A percentile compares a stretch with the other conserved stretches of the same genome.
phyloP scores from a whole-genome alignment of 768 basidiomycete genomes.

The Paxillus rubicundulus region DNA sequence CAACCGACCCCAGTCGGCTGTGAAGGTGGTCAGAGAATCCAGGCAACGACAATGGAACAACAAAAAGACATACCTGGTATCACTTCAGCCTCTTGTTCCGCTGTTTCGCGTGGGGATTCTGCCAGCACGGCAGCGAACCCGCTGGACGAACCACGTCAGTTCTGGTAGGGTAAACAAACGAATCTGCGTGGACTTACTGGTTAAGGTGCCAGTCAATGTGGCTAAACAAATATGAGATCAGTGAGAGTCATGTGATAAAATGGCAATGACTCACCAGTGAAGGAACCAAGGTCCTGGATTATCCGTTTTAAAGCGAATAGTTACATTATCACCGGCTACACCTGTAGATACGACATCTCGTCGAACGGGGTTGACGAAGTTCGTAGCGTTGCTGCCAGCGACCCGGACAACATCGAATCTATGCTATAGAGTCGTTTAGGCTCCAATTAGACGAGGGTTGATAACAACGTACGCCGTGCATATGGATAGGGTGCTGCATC shows the following conservation, averaged over 20 bases:
- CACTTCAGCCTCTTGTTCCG: no score
- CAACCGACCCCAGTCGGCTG: no score
- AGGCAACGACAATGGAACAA: no score
- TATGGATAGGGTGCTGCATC: conserved; percentile 39
- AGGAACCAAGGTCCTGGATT: conserved; percentile 66
- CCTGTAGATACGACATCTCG: conserved; percentile 35
- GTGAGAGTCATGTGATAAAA: background rate
- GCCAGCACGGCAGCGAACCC: no score
- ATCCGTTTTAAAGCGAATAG: conserved; percentile 59
- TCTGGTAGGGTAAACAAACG: background rate
- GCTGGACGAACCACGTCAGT: conserved; percentile 8
- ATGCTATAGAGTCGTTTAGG: conserved; percentile 23
- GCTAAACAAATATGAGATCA: conserved; percentile 4
- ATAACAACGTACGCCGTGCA: conserved; percentile 37
- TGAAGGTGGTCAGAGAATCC: no score
- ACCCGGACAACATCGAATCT: conserved; percentile 36
- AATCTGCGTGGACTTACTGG: conserved; percentile 13
- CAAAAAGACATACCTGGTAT: no score
- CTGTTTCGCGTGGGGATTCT: no score
- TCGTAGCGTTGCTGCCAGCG: conserved; percentile 28
- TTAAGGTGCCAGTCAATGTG: conserved; percentile 32
- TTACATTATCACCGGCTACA: conserved; percentile 41
- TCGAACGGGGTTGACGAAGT: conserved; percentile 37
- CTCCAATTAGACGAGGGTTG: background rate
- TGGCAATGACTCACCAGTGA: conserved; percentile 33